Evolutionary conservation across 306 rosid species (phyloP).

Genomic region (Gastrolobium bilobum): DNA sequence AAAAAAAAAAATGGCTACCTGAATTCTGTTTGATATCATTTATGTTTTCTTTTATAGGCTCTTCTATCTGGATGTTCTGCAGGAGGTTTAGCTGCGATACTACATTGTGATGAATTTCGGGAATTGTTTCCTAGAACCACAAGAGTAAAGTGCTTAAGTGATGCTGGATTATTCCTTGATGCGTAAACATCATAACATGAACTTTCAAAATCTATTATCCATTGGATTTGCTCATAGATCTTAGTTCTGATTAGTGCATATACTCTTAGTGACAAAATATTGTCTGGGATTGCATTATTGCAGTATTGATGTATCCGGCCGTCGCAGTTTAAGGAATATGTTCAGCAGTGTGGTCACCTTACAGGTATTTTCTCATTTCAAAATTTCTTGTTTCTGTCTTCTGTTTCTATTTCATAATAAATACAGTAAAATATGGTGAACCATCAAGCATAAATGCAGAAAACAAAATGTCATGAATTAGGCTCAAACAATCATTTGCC

Average conservation of each 20-base stretch:
- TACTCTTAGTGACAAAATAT: constrained; percentile 15
- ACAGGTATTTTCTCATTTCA: constrained; percentile 61
- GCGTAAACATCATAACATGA: constrained; percentile 56
- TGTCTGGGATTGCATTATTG: constrained; percentile 46
- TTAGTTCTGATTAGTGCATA: constrained; percentile 12
- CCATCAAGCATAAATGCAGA: neutral
- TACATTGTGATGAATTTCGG: constrained; percentile 83
- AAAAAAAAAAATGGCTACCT: neutral
- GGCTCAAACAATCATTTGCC: constrained; percentile 3
- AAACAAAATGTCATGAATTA: constrained; percentile 11
- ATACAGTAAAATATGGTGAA: constrained; percentile 2
- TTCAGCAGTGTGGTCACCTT: constrained; percentile 70
- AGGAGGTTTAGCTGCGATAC: constrained; percentile 84
- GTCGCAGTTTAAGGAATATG: constrained; percentile 76
- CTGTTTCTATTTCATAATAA: constrained; percentile 8
- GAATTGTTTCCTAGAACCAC: constrained; percentile 68
- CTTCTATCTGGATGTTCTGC: constrained; percentile 94
- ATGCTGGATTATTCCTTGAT: constrained; percentile 88
- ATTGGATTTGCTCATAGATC: constrained; percentile 27
- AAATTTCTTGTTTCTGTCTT: constrained; percentile 15
- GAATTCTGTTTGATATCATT: constrained; percentile 31
- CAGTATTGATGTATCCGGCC: constrained; percentile 79
- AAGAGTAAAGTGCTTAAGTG: constrained; percentile 84
- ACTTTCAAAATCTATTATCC: constrained; percentile 37
- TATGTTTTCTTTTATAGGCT: constrained; percentile 55